Conservation (phyloP, 257 asterid genomes). For the Avicennia marina region DNA sequence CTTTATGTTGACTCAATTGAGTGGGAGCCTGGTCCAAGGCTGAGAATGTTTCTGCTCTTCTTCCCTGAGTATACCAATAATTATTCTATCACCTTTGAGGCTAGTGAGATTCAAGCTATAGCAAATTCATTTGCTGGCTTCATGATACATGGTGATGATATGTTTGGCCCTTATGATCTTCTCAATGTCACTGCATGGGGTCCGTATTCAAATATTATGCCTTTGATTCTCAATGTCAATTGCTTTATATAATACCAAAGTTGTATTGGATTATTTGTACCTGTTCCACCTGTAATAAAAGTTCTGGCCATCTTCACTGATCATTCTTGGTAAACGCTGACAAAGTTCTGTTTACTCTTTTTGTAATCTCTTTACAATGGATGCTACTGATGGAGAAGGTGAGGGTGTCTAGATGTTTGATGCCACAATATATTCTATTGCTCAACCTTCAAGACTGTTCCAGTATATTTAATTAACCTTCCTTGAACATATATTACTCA, state of each 20-base stretch:
- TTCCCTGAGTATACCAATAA: constrained; percentile 27
- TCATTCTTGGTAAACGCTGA: background rate
- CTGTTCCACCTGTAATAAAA: too few species aligned
- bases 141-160: constrained; percentile 28
- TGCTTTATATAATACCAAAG: too few species aligned
- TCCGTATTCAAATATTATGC: constrained; percentile 29
- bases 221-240: too few species aligned
- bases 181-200: constrained; percentile 42
- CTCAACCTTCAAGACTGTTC: background rate
- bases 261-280: too few species aligned
- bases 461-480: too few species aligned
- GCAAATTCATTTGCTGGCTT: constrained; percentile 37
- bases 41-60: constrained; percentile 36
- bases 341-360: background rate
- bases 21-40: constrained; percentile 53
- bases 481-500: too few species aligned
- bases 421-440: background rate
- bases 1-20: constrained; percentile 28
- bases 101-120: constrained; percentile 27
- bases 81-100: constrained; percentile 21
- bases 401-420: too few species aligned
- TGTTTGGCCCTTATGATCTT: constrained; percentile 51
- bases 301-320: background rate
- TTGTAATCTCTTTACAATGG: too few species aligned
- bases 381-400: background rate